These are phyloP conservation scores for Myxozyma neglecta DNA, from an alignment of 805 yeast species.

Conservation along the genomic window DNA sequence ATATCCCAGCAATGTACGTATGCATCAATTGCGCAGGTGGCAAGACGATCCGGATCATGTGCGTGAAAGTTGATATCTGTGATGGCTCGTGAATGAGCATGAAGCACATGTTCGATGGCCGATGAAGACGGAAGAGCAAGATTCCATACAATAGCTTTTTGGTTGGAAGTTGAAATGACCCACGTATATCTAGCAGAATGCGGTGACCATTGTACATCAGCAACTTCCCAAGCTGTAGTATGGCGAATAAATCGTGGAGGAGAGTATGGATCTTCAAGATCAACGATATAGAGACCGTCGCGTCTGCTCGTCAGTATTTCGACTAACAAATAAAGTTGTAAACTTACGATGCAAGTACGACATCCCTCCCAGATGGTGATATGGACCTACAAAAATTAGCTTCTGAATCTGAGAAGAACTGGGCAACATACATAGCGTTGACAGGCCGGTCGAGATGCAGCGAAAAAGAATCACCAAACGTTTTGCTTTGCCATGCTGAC, in stretches of 20 bases:
- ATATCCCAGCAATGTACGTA: conserved; percentile 88
- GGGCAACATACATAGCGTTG: conserved; percentile 76
- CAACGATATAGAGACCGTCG: conserved; percentile 84
- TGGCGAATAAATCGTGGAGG: conserved; percentile 94
- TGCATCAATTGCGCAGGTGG: conserved; percentile 92
- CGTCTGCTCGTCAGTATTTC: conserved; percentile 38
- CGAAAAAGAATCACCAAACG: conserved; percentile 78
- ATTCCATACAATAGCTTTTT: conserved; percentile 94
- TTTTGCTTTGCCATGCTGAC: conserved; percentile 27
- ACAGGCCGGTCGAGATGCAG: conserved; percentile 87
- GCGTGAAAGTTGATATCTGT: conserved; percentile 95
- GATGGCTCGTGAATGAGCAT: conserved; percentile 88
- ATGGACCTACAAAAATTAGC: conserved; percentile 25
- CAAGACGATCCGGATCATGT: conserved; percentile 76
- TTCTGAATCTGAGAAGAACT: neutral
- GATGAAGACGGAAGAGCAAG: conserved; percentile 64
- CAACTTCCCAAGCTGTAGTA: conserved; percentile 95
- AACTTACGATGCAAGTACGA: conserved; percentile 72
- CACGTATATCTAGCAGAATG: conserved; percentile 81
- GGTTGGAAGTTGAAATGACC: conserved; percentile 93
- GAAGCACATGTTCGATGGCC: conserved; percentile 85
- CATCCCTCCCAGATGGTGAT: conserved; percentile 71
- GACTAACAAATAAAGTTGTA: conserved; percentile 24
- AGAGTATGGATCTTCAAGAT: conserved; percentile 90
- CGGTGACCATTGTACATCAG: conserved; percentile 98